phyloP scores from a whole-genome alignment of 305 asterid species.

The Withania somnifera region DNA sequence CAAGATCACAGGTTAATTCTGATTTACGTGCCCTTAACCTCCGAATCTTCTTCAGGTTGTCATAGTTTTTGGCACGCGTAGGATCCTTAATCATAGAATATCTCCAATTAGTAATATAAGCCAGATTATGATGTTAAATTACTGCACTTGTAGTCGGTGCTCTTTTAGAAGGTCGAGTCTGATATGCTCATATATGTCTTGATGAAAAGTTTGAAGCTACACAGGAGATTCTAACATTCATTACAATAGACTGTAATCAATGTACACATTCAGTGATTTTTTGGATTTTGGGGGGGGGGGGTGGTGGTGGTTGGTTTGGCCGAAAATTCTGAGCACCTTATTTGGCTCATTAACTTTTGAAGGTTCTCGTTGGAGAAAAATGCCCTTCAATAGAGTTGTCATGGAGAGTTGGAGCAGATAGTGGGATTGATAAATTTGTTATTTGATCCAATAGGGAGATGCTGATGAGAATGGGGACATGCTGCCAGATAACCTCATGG shows the following conservation, averaged over 20 bases:
- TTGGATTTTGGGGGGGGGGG: background rate
- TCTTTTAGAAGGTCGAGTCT: background rate
- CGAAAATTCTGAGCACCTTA: background rate
- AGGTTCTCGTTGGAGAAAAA: background rate
- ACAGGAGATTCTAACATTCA: background rate
- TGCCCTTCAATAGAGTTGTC: background rate
- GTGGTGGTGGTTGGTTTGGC: background rate
- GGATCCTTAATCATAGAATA: background rate
- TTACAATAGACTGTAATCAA: background rate
- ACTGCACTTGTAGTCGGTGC: background rate
- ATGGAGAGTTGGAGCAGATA: background rate
- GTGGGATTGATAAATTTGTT: background rate
- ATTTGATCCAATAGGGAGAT: constrained; percentile 27
- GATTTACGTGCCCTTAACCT: background rate
- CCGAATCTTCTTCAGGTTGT: background rate
- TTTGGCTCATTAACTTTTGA: background rate
- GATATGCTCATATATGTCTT: background rate
- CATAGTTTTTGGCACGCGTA: background rate
- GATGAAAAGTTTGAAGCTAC: background rate
- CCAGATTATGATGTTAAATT: background rate
- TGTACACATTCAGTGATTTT: background rate
- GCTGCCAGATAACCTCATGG: constrained; percentile 2
- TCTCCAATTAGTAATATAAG: background rate
- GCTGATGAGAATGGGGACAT: constrained; percentile 18
- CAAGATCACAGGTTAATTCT: constrained; percentile 35